These are phyloP conservation scores for Magnaporthales sp. DNA, from an alignment of 2,329 filamentous ascomycete species.

Conservation along the genomic window DNA sequence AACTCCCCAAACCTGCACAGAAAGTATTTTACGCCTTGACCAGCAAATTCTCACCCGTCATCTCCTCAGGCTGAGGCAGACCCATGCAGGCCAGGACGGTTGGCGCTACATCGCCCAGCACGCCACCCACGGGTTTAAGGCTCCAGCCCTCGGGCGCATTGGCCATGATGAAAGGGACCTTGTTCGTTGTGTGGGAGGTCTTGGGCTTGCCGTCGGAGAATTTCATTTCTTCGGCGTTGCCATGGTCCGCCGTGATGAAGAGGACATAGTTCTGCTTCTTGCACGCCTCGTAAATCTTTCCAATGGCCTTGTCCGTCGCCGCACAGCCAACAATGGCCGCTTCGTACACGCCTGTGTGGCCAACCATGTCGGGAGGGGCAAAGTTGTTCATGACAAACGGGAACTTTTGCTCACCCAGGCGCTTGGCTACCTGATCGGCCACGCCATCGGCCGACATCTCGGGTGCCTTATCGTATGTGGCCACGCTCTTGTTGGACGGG, in stretches of 20 bases:
- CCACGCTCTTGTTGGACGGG: slow-evolving; percentile 78
- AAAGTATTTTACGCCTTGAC: slow-evolving; percentile 54
- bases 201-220: slow-evolving; percentile 93
- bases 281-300: slow-evolving; percentile 84
- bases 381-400: slow-evolving; percentile 99
- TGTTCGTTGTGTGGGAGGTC: slow-evolving; percentile 96
- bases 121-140: slow-evolving; percentile 74
- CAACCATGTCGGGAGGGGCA: slow-evolving; percentile 97
- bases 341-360: slow-evolving; percentile 95
- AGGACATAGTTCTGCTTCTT: slow-evolving; percentile 88
- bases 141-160: slow-evolving; percentile 88
- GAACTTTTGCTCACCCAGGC: slow-evolving; percentile 75
- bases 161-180: slow-evolving; percentile 96
- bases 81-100: slow-evolving; percentile 89
- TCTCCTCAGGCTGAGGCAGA: slow-evolving; percentile 79
- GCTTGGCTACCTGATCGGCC: slow-evolving; percentile 81
- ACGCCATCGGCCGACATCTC: slow-evolving; percentile 93
- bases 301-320: slow-evolving; percentile 90
- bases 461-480: slow-evolving; percentile 90
- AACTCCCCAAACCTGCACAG: background rate
- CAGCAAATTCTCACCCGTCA: slow-evolving; percentile 81
- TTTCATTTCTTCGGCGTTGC: slow-evolving; percentile 99
- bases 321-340: slow-evolving; percentile 78
- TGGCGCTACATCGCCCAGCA: slow-evolving; percentile 96
- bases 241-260: slow-evolving; percentile 94